phyloP scores from a whole-genome alignment of 495 filamentous ascomycete species.

The Neurospora sp. region DNA sequence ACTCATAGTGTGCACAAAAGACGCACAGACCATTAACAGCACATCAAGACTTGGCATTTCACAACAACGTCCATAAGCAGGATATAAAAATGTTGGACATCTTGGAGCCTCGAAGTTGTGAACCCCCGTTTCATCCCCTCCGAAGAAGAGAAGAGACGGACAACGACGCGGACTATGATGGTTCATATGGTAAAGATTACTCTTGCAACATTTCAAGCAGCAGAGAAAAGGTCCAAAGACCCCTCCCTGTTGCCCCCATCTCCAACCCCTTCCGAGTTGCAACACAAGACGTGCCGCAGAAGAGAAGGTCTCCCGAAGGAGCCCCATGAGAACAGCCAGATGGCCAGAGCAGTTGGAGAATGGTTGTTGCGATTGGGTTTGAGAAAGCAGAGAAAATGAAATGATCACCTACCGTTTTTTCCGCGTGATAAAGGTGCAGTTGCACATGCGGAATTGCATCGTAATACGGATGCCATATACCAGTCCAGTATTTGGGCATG shows the following conservation, averaged over 20 bases:
- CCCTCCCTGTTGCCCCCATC: conserved; percentile 12
- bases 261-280: conserved; percentile 35
- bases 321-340: conserved; percentile 21
- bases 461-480: neutral
- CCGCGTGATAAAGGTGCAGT: neutral
- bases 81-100: conserved; percentile 36
- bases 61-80: neutral
- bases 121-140: neutral
- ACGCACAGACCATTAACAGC: too few species aligned
- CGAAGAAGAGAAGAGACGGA: conserved; percentile 16
- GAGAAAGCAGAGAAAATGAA: neutral
- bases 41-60: too few species aligned
- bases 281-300: conserved; percentile 36
- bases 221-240: neutral
- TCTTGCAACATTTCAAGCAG: conserved; percentile 33
- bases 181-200: conserved; percentile 24
- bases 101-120: conserved; percentile 44
- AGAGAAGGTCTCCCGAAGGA: conserved; percentile 33
- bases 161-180: conserved; percentile 46
- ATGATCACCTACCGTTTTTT: neutral
- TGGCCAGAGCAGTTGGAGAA: conserved; percentile 29
- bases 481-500: neutral
- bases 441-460: neutral
- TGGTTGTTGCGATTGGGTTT: conserved; percentile 26
- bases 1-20: too few species aligned